Conservation (phyloP, 306 rosid genomes). For the Lathyrus oleraceus region DNA sequence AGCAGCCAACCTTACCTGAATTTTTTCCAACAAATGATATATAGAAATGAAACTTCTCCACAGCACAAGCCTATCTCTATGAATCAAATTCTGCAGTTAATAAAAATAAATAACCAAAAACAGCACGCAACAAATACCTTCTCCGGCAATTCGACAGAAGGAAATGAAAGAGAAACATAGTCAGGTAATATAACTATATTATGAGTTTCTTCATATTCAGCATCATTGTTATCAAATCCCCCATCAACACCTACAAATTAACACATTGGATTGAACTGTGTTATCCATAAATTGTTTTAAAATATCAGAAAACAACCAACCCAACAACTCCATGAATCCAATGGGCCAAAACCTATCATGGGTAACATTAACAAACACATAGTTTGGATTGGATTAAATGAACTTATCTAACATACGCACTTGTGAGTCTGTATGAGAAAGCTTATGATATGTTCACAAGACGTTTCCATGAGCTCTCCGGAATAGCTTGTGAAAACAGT, state of each 20-base stretch:
- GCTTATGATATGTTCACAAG: neutral
- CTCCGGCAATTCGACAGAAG: slow-evolving; percentile 96
- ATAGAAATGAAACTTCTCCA: slow-evolving; percentile 19
- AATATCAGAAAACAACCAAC: slow-evolving; percentile 1
- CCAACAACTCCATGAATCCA: slow-evolving; percentile 19
- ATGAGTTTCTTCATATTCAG: slow-evolving; percentile 70
- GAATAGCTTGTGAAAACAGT: neutral
- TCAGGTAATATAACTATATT: slow-evolving; percentile 73
- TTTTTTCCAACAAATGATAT: slow-evolving; percentile 21
- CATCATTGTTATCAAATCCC: slow-evolving; percentile 85
- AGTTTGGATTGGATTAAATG: neutral
- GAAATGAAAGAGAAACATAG: slow-evolving; percentile 81
- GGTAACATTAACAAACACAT: slow-evolving; percentile 49
- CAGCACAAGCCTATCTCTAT: neutral
- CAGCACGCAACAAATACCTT: slow-evolving; percentile 53
- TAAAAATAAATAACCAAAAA: neutral
- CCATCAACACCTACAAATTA: slow-evolving; percentile 77
- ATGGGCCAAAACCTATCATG: slow-evolving; percentile 33
- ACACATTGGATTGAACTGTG: slow-evolving; percentile 12
- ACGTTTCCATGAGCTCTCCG: neutral
- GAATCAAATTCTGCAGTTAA: neutral
- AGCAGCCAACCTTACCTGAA: slow-evolving; percentile 91
- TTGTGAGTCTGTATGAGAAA: neutral
- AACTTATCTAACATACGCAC: neutral
- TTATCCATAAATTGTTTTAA: slow-evolving; percentile 10